Evolutionary conservation across 2,329 filamentous ascomycete genomes (phyloP).

Genomic region (Botrytis pseudocinerea): DNA sequence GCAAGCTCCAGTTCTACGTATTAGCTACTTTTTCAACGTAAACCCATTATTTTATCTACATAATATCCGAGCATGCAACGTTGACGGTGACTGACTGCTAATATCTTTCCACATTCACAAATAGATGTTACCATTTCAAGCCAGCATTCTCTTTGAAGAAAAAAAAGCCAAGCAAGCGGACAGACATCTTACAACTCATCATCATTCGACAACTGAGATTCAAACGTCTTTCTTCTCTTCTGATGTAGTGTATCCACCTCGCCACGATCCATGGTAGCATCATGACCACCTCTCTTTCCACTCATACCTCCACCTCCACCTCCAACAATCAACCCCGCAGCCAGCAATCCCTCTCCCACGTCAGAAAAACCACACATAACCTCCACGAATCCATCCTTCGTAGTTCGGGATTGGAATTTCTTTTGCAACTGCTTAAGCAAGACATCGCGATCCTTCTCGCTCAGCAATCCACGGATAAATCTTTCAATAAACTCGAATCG

Average conservation of each 20-base stretch:
- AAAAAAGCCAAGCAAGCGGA: background rate
- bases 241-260: background rate
- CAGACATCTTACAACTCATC: background rate
- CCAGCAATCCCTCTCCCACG: slow-evolving; percentile 4
- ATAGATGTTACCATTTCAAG: background rate
- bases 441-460: background rate
- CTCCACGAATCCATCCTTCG: slow-evolving; percentile 15
- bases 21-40: background rate
- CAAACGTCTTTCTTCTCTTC: slow-evolving; percentile 1
- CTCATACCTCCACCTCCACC: background rate
- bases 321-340: background rate
- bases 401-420: slow-evolving; percentile 3
- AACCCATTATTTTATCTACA: background rate
- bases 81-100: background rate
- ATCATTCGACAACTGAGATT: background rate
- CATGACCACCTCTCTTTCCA: slow-evolving; percentile 1
- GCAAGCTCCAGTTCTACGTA: background rate
- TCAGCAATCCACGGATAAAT: slow-evolving; percentile 7
- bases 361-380: slow-evolving; percentile 12
- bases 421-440: background rate
- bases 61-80: background rate
- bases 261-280: background rate
- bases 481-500: slow-evolving; percentile 13
- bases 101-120: background rate
- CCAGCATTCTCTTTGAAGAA: background rate